These are phyloP conservation scores for Fusarium sp. DNA, from an alignment of 2,329 filamentous ascomycete species.

Conservation along the genomic window DNA sequence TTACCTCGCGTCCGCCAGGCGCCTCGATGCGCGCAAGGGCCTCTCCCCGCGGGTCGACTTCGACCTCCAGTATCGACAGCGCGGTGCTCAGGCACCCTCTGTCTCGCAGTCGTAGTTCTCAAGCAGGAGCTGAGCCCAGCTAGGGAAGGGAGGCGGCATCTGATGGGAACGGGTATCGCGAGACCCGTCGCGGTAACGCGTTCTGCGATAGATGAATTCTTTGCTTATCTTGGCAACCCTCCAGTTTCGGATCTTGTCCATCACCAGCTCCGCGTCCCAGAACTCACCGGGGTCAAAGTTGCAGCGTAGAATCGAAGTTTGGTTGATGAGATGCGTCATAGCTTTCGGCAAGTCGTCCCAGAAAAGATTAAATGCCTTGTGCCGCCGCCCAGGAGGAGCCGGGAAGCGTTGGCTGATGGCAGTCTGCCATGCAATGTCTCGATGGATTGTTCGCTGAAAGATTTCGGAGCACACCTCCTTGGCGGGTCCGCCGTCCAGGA, in stretches of 20 bases:
- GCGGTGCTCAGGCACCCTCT: no score
- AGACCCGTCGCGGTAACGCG: no score
- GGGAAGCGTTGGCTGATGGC: neutral
- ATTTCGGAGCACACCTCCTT: neutral
- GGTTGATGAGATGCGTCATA: neutral
- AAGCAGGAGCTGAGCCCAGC: neutral
- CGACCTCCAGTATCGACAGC: no score
- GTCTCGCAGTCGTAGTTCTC: neutral
- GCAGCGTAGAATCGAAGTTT: neutral
- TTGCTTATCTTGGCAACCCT: no score
- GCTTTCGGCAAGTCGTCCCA: neutral
- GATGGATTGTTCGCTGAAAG: constrained; percentile 1
- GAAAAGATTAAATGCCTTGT: neutral
- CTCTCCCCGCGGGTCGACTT: no score
- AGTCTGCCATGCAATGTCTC: neutral
- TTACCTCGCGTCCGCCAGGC: no score
- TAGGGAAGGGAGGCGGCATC: neutral
- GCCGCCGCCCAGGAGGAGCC: neutral
- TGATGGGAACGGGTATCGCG: no score
- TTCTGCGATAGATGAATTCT: no score
- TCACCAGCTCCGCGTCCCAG: neutral
- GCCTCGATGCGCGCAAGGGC: no score
- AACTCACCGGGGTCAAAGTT: neutral
- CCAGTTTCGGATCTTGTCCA: neutral
- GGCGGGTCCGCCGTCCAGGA: neutral